Conservation (phyloP, 441 rosid genomes). For the Geranium incanum region DNA sequence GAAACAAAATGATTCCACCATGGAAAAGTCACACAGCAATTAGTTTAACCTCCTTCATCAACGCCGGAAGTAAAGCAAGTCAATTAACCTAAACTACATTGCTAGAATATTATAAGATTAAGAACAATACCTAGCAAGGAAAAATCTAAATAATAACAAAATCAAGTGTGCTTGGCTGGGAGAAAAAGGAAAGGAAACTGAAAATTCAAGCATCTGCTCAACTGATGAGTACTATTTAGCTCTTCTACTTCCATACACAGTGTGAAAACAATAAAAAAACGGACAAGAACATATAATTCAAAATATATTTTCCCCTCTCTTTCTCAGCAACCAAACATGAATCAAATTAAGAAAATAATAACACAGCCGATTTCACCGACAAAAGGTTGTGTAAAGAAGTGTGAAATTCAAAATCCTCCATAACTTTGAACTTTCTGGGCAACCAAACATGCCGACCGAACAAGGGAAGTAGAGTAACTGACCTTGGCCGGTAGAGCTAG, state of each 20-base stretch:
- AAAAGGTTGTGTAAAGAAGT: too few relatives aligned
- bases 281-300: background rate
- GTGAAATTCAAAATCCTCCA: background rate
- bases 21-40: constrained; percentile 31
- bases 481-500: constrained; percentile 38
- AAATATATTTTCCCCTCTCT: background rate
- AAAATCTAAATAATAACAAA: background rate
- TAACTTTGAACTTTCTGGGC: constrained; percentile 17
- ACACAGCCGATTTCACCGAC: too few relatives aligned
- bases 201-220: constrained; percentile 5
- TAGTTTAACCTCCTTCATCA: constrained; percentile 29
- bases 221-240: background rate
- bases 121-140: background rate
- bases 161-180: constrained; percentile 18
- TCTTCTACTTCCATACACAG: background rate
- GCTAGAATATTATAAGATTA: constrained; percentile 12
- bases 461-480: constrained; percentile 5
- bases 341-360: background rate
- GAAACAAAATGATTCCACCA: constrained; percentile 39
- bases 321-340: background rate
- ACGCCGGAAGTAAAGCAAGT: constrained; percentile 31
- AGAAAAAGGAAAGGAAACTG: background rate
- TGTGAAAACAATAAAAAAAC: background rate
- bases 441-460: constrained; percentile 18
- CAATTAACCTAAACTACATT: constrained; percentile 23